Base-by-base conservation (phyloP, 805 yeast species). In the Candida yuanshanica region DNA sequence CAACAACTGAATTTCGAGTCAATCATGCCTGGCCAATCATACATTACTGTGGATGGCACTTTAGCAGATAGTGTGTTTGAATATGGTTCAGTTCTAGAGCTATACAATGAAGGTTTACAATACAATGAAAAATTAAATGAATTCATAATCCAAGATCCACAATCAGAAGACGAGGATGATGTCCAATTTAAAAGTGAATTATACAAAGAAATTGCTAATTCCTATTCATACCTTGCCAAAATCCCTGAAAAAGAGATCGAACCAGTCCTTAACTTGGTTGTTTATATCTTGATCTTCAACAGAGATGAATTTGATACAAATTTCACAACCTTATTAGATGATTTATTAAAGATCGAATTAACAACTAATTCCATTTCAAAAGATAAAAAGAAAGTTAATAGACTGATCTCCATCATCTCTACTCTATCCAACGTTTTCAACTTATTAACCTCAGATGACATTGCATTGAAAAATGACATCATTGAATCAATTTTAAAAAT, bases 21-120 rank as follows among this genome's bases (percentile, higher is more conserved):
- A 20, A 21, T 20, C 35, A 49, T 50, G 52, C 39, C 48, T 36
- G 50, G 43, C 33, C 51, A 48, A 36, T 47, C 58, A 13, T 45
- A 47, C 25, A 66, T 34, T 26, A 58, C 39, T 66, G 74, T 42
- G 32, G 72, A 72, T 46, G 71, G 70, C 3, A 66, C 72, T 36
- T 36, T 60, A 5, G 46, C 57, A 36, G 75, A 67, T 44, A 42
- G 58, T 5, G 56, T 57, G 40, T 23, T 55, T 47, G 58, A 52
- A 27, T 63, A 59, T 38, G 62, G 69, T 20, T 38, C 53, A 13
- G 44, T 58, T 16, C 45, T 66, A 16, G 57, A 54, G 36, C 51
- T 60, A 20, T 53, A 53, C 52, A 36, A 42, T 35, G 40, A 39
- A 20, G 41, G 46, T 6, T 34, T 39, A 7, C 39, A 43, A 23